Base-by-base conservation (phyloP, 208 protist species). In the Leishmania martiniquensis region DNA sequence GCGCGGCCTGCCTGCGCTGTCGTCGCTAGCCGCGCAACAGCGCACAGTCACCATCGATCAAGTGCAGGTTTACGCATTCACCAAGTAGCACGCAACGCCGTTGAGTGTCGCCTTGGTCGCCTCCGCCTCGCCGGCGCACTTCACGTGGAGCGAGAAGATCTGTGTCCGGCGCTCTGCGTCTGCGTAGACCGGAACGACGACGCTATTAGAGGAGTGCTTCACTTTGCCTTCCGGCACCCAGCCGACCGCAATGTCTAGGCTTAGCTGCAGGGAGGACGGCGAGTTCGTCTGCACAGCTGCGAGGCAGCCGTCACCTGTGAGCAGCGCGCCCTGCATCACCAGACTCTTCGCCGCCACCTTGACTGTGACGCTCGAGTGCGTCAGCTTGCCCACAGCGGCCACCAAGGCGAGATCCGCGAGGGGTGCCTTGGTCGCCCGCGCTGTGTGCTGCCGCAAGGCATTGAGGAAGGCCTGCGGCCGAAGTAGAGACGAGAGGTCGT, bases 381-480 rank as follows among this genome's bases (percentile, higher is more conserved):
- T 7, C 55, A 70, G 54, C 2, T 59, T 76, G 3, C 39, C 81
- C 34, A 89, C 62, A 1, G 84, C 51, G 10, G 90, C 89, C 3
- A 91, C 82, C 7, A 98, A 89, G n/a, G 81, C 78, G 25, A 98
- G 85, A 66, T 97, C 92, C 12, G 95, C 96, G 49, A 99, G 88
- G n/a, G 93, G 71, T 13, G 72, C 54, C 71, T 85, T 81, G 60
- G 81, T 85, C 22, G 85, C 80, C 42, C 95, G 90, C 20, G 97
- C 96, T 15, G 97, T 99, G 88, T 98, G 86, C 89, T 99, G 96
- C 4, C 97, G 95, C 47, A 99, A 84, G 6, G 98, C 97, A 81
- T 98, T 99, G 72, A 99, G 91, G 84, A 99, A 99, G 60, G 96
- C 97, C 54, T 93, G 77, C 12, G 98, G 98, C 3, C 95, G 93